These are phyloP conservation scores for Sorghum bicolor DNA, from an alignment of 176 grass and related monocot genomes.

Conservation along the genomic window Sorghum_bicolor_NCBIv3 NC_012872.2:58342501-58343000, in stretches of 20 bases:
- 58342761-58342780: neutral
- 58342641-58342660: neutral
- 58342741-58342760: neutral
- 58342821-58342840: neutral
- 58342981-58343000: neutral
- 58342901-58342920: neutral
- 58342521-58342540: neutral
- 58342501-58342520: neutral
- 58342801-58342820: neutral
- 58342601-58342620: neutral
- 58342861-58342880: neutral
- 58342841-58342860: neutral
- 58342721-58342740: neutral
- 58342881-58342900: neutral
- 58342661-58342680: neutral
- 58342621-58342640: neutral
- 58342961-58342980: neutral
- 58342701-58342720: neutral
- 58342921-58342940: neutral
- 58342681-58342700: neutral
- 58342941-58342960: neutral
- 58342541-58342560: slow-evolving; percentile 19
- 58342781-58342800: neutral
- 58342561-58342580: neutral
- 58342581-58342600: neutral